Conservation (phyloP, 306 rosid genomes). For the Begonia peltatifolia region DNA sequence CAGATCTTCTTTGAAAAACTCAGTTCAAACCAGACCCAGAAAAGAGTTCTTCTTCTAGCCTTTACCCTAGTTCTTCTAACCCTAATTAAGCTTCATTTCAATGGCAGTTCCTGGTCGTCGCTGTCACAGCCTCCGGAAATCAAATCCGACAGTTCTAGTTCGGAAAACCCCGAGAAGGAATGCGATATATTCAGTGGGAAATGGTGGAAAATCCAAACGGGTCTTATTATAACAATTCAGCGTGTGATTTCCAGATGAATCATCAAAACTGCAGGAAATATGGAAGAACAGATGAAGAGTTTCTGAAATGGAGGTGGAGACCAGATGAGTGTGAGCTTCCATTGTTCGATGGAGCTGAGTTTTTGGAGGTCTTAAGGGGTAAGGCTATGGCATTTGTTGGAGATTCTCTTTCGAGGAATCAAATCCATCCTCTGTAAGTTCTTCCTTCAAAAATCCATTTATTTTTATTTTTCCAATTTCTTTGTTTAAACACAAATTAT, state of each 20-base stretch:
- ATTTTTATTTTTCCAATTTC: too few relatives aligned
- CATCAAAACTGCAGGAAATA: constrained; percentile 15
- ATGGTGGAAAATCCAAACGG: constrained; percentile 7
- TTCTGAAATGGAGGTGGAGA: constrained; percentile 18
- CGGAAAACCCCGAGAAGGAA: constrained; percentile 9
- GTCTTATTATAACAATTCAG: constrained; percentile 11
- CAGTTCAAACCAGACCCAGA: too few relatives aligned
- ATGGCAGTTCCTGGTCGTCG: constrained; percentile 2
- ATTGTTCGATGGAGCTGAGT: constrained; percentile 12
- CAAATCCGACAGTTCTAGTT: constrained; percentile 3
- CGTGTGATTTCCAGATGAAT: constrained; percentile 13
- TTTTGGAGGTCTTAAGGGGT: constrained; percentile 19
- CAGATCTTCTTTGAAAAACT: too few relatives aligned
- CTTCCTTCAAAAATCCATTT: too few relatives aligned
- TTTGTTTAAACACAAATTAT: too few relatives aligned
- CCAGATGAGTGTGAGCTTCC: constrained; percentile 16
- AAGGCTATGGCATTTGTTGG: constrained; percentile 24
- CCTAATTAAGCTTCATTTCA: constrained; percentile 8
- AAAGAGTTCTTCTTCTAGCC: background rate
- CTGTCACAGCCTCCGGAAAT: constrained; percentile 6
- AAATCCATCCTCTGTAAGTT: constrained; percentile 17
- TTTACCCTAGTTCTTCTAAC: constrained; percentile 3
- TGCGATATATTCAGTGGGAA: constrained; percentile 11
- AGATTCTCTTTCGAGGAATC: constrained; percentile 17
- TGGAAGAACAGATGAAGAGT: constrained; percentile 18